Base-by-base conservation (phyloP, 73 alveolate genomes). In the Symbiodinium pilosum region DNA sequence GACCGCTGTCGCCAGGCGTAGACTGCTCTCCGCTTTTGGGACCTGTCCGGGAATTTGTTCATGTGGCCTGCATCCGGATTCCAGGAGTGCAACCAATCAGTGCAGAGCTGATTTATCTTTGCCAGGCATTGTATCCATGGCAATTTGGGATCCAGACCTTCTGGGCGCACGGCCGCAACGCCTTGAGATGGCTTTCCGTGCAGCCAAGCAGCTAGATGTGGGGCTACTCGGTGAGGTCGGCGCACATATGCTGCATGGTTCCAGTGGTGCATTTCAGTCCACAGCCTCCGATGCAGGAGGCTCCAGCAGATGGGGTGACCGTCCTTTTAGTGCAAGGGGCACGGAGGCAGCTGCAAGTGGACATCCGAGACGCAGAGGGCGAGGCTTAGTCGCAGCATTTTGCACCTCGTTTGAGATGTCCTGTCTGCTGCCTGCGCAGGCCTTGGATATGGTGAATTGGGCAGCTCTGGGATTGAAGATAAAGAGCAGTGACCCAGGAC, bases 401-500 rank as follows among this genome's bases (percentile, higher is more conserved):
- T n/a, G 1, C 75, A 7, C 75, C 81, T 64, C 32, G 32, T 54
- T 30, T 5, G 73, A 54, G 73, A n/a, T 64, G 9, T 64, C 81
- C 81, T 30, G 6, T 47, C 59, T 47, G 59, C 59, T 14, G 14
- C 81, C 40, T 43, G 81, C 43, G 47, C 44, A 91, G 97, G 97
- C 88, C 11, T 40, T 91, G 40, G 97, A 88, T 51, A 69, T 91
- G 97, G 97, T 91, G 89, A 91, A 91, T 51, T 91, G 97, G 97
- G 73, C 38, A 21, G 89, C 97, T 32, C 56, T 91, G 97, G 81
- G 43, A 9, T 52, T 91, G 54, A 68, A 91, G 56, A 40, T 91
- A 36, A 83, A 56, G 77, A 91, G 97, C 97, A 91, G 97, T 28
- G 89, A 91, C 89, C 97, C 97, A 91, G 97, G 97, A 89, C n/a